These are phyloP conservation scores for Talaromyces amestolkiae DNA, from an alignment of 2,329 filamentous ascomycete species.

Conservation along the genomic window DNA sequence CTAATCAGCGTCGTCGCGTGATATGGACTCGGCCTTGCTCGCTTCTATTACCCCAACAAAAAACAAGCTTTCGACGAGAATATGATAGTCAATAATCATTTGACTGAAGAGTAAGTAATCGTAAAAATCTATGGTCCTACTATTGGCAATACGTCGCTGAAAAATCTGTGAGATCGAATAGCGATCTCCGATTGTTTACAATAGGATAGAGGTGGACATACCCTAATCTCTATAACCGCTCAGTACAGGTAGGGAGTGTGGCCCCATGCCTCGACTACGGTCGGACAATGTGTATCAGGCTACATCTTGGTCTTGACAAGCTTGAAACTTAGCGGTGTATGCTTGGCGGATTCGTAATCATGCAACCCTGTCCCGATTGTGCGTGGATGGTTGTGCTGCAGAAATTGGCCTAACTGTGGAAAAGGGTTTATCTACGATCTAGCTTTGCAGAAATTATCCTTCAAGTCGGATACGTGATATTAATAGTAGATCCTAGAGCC, in stretches of 20 bases:
- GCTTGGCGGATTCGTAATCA: background rate
- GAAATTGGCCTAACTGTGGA: background rate
- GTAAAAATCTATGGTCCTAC: background rate
- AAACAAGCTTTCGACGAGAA: background rate
- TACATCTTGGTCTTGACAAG: background rate
- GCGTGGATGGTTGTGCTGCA: background rate
- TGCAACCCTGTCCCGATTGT: background rate
- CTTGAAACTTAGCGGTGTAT: background rate
- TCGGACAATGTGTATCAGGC: background rate
- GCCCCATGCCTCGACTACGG: background rate
- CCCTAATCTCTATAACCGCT: background rate
- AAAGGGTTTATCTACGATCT: background rate
- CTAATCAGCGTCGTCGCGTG: background rate
- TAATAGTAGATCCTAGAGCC: no score
- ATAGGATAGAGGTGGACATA: background rate
- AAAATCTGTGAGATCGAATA: background rate
- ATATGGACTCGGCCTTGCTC: background rate
- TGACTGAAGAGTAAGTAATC: background rate
- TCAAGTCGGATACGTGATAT: no score
- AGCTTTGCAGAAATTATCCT: background rate
- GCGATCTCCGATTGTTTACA: background rate
- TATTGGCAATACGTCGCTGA: background rate
- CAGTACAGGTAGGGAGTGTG: background rate
- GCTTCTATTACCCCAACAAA: background rate
- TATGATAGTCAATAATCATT: background rate